These are phyloP conservation scores for Paramecium sexaurelia DNA, from an alignment of 73 alveolate genomes.

Conservation along the genomic window DNA sequence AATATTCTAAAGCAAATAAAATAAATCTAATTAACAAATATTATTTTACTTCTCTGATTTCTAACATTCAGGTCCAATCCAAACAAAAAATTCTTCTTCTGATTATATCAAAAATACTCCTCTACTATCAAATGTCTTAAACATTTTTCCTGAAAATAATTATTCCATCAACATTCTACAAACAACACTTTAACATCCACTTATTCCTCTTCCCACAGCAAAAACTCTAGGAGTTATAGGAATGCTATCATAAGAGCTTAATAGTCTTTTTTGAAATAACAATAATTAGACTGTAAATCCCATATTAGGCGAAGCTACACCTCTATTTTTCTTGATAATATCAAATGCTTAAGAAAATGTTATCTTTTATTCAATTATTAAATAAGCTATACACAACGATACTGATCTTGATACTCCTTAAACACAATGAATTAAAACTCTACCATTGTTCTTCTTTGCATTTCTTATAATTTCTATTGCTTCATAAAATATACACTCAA, in stretches of 20 bases:
- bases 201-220: constrained; percentile 77
- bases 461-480: constrained; percentile 76
- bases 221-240: constrained; percentile 81
- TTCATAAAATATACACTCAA: constrained; percentile 87
- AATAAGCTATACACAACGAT: constrained; percentile 85
- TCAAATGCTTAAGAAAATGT: constrained; percentile 76
- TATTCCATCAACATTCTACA: constrained; percentile 69
- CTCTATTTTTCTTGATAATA: constrained; percentile 76
- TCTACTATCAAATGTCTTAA: constrained; percentile 75
- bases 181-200: constrained; percentile 77
- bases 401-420: constrained; percentile 91
- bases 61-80: constrained; percentile 79
- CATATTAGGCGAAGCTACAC: constrained; percentile 86
- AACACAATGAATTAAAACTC: constrained; percentile 88
- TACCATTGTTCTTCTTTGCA: constrained; percentile 78
- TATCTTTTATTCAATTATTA: constrained; percentile 67
- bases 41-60: constrained; percentile 63
- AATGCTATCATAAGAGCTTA: constrained; percentile 69
- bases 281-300: constrained; percentile 84
- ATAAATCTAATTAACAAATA: background rate
- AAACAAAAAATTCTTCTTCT: constrained; percentile 59
- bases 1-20: constrained; percentile 70
- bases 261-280: constrained; percentile 79
- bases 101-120: constrained; percentile 78
- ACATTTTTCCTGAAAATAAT: constrained; percentile 66